Base-by-base conservation (phyloP, 345 rosid genomes). In the Gossypium ekmanianum region DNA sequence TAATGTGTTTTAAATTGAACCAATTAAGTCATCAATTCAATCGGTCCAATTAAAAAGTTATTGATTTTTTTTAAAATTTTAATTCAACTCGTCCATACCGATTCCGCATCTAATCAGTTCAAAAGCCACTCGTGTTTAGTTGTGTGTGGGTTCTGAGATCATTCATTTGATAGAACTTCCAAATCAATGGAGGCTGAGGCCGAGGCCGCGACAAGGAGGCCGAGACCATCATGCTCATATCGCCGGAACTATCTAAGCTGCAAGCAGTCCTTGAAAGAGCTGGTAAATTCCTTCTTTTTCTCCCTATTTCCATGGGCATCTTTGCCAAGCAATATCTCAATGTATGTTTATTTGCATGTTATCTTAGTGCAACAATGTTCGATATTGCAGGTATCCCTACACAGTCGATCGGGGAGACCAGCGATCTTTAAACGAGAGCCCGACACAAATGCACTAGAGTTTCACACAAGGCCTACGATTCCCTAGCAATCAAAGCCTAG, bases 141-240 rank as follows among this genome's bases (percentile, higher is more conserved):
- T 94, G 83, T 94, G 98, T 97, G 87, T 94, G 65, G 98, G 98
- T 61, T 82, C 93, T 45, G 97, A 92, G 86, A 94, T 91, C 97
- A 94, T 94, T 79, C 98, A 94, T 80, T 76, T 11, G 91, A 92
- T 85, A 34, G 41, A 34, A 34, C 41, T 5, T 34, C 97, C 98
- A 1, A 97, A 94, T 80, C 98, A 97, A 0, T 87, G 91, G 77
- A 83, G 85, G 0, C 97, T 34, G 39, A 34, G 39, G 39, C 34
- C 97, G 81, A 86, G 98, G 71, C 94, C 98, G 0, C 85, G 85
- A 66, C 98, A 94, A 5, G 98, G 98, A 9, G 97, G 97, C 59
- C 85, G 94, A 11, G 97, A 94, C 72, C 90, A 97, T 47, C 98
- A 94, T 14, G 87, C 97, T 26, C 92, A 97, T 78, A 84, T 94